Percentiles rank a stretch among this genome's conserved stretches.
Evolutionary conservation across 2,329 filamentous ascomycete species (phyloP).

Genomic region (Cordyceps militaris): DNA sequence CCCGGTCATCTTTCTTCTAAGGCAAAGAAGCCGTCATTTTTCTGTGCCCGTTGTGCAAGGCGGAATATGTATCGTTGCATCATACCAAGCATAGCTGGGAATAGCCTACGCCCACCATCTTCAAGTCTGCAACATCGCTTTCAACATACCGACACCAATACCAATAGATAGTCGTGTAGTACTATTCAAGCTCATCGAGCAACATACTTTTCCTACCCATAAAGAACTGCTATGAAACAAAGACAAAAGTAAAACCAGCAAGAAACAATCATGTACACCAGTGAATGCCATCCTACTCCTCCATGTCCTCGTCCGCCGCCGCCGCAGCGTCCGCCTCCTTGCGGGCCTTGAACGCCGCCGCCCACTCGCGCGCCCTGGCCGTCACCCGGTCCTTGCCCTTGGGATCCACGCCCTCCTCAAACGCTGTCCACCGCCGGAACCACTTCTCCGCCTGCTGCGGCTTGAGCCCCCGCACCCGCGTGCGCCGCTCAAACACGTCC

Average conservation of each 20-base stretch:
- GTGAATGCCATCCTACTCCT: conserved; percentile 21
- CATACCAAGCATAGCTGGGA: too few relatives aligned
- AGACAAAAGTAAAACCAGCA: neutral
- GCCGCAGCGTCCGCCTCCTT: conserved; percentile 31
- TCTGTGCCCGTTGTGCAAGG: too few relatives aligned
- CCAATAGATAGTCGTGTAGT: neutral
- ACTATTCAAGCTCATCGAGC: neutral
- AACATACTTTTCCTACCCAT: conserved; percentile 12
- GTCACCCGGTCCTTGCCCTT: conserved; percentile 64
- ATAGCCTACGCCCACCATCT: too few relatives aligned
- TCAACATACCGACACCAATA: neutral
- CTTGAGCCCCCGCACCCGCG: conserved; percentile 64
- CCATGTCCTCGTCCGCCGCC: conserved; percentile 28
- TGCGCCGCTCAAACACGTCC: conserved; percentile 75
- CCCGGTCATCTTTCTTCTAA: too few relatives aligned
- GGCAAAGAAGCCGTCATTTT: too few relatives aligned
- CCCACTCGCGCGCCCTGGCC: conserved; percentile 65
- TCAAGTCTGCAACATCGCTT: neutral
- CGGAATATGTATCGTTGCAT: too few relatives aligned
- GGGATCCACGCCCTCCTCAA: conserved; percentile 68
- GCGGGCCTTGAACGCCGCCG: conserved; percentile 43
- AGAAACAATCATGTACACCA: conserved; percentile 6
- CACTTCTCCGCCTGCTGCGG: conserved; percentile 75
- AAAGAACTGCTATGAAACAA: conserved; percentile 1
- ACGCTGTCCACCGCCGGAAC: conserved; percentile 88